Conservation (phyloP, 2,329 filamentous ascomycete genomes). For the Cryphonectria carpinicola region DNA sequence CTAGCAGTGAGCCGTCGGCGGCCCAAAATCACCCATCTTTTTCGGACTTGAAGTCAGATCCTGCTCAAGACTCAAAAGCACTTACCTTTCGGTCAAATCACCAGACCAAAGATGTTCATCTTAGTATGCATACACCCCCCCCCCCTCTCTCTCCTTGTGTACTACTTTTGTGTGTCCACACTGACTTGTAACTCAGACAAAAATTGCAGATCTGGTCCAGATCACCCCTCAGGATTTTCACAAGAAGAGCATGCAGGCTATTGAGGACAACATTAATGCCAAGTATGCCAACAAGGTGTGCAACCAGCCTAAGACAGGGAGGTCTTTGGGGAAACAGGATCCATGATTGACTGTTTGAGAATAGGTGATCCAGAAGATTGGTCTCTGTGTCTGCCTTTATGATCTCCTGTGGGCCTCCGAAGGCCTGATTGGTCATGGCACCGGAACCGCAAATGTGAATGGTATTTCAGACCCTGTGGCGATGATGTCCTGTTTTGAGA, state of each 20-base stretch:
- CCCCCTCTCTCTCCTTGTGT: no score
- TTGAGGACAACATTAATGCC: constrained; percentile 92
- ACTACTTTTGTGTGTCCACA: neutral
- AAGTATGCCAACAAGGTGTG: constrained; percentile 92
- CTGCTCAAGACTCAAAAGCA: neutral
- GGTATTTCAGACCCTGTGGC: constrained; percentile 52
- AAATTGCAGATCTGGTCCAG: constrained; percentile 91
- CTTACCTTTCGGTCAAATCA: neutral
- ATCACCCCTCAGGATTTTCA: constrained; percentile 88
- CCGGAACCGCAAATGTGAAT: constrained; percentile 91
- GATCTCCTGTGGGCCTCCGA: constrained; percentile 89
- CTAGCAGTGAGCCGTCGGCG: constrained; percentile 12
- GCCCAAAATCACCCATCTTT: constrained; percentile 6
- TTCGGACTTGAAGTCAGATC: constrained; percentile 26
- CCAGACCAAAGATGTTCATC: constrained; percentile 51
- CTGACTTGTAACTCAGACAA: constrained; percentile 41
- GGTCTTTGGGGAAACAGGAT: neutral
- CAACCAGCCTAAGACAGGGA: neutral
- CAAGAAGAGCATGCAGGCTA: constrained; percentile 78
- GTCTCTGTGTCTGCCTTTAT: constrained; percentile 91
- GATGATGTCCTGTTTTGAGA: neutral
- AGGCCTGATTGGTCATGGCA: constrained; percentile 90
- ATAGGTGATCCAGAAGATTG: constrained; percentile 87
- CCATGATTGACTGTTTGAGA: neutral
- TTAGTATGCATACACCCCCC: constrained; percentile 43